These are phyloP conservation scores for Backusella sp. DNA, from an alignment of 192 early-diverging fungal species.

Conservation along the genomic window DNA sequence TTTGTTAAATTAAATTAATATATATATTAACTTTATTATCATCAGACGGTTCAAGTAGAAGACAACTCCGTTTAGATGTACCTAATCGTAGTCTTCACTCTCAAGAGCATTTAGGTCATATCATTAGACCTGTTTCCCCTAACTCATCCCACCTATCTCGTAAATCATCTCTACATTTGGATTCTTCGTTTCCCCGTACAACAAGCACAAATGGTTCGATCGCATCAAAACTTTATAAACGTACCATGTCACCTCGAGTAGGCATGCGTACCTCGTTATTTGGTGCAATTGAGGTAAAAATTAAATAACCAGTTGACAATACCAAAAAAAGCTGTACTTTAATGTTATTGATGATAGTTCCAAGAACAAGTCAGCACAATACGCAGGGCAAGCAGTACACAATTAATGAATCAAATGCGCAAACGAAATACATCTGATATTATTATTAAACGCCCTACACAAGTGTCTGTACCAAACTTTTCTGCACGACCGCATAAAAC, in stretches of 20 bases:
- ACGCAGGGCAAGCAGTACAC: slow-evolving; percentile 12
- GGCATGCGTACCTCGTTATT: slow-evolving; percentile 50
- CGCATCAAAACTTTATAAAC: slow-evolving; percentile 19
- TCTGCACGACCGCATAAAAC: background rate
- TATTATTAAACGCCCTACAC: background rate
- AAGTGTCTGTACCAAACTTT: background rate
- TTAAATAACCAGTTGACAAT: background rate
- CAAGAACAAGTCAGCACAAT: slow-evolving; percentile 12
- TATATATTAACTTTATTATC: background rate
- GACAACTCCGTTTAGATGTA: slow-evolving; percentile 15
- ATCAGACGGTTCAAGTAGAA: background rate
- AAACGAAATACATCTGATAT: slow-evolving; percentile 8
- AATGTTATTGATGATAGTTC: slow-evolving; percentile 4
- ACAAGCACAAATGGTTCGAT: slow-evolving; percentile 23
- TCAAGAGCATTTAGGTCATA: slow-evolving; percentile 32
- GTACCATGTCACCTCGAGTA: slow-evolving; percentile 28
- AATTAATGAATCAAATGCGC: slow-evolving; percentile 9
- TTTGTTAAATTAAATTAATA: too few species aligned
- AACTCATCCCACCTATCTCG: slow-evolving; percentile 11
- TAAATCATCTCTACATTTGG: slow-evolving; percentile 18
- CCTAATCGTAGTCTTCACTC: slow-evolving; percentile 15
- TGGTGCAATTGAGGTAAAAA: slow-evolving; percentile 49
- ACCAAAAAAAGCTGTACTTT: background rate
- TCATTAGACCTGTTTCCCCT: slow-evolving; percentile 30
- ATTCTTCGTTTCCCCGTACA: slow-evolving; percentile 7